Percentiles rank a stretch among this genome's conserved stretches.
Conservation (phyloP, 2,329 filamentous ascomycete genomes). For the Pseudopithomyces chartarum region DNA sequence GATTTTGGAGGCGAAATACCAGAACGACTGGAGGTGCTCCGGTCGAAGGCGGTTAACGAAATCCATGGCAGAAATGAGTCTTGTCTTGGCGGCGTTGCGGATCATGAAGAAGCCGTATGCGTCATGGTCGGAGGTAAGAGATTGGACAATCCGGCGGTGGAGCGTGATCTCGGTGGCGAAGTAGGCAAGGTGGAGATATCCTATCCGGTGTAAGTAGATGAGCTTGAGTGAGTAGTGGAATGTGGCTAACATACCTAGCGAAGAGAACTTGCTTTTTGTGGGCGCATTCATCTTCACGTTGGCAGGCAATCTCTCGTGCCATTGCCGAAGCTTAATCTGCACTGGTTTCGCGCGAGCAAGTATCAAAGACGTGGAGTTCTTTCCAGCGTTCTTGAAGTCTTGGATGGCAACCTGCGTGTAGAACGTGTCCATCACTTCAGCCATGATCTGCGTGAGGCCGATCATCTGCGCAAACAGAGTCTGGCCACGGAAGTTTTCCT, state of each 20-base stretch:
- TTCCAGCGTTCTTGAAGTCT: constrained; percentile 67
- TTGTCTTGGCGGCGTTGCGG: constrained; percentile 89
- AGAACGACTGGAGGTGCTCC: constrained; percentile 85
- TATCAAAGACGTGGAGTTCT: constrained; percentile 73
- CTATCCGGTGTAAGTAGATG: constrained; percentile 24
- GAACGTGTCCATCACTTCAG: constrained; percentile 81
- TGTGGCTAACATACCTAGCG: constrained; percentile 41
- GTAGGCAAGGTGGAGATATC: constrained; percentile 85
- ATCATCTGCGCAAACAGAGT: constrained; percentile 78
- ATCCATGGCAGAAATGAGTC: constrained; percentile 94
- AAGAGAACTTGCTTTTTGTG: constrained; percentile 49
- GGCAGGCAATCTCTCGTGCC: constrained; percentile 73
- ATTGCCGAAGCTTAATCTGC: constrained; percentile 80
- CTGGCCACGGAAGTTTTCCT: constrained; percentile 69
- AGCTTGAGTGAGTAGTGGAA: neutral
- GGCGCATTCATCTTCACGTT: constrained; percentile 67
- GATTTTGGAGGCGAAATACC: constrained; percentile 85
- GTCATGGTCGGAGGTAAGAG: constrained; percentile 66
- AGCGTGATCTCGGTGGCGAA: constrained; percentile 94
- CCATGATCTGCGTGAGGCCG: constrained; percentile 73
- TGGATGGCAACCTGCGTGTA: constrained; percentile 80
- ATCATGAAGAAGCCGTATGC: constrained; percentile 90
- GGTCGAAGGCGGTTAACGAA: constrained; percentile 92
- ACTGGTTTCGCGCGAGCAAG: constrained; percentile 79
- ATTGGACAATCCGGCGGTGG: constrained; percentile 87